phyloP scores from a whole-genome alignment of 78 protist genomes.

The Dictyostelium brefeldianum region DNA sequence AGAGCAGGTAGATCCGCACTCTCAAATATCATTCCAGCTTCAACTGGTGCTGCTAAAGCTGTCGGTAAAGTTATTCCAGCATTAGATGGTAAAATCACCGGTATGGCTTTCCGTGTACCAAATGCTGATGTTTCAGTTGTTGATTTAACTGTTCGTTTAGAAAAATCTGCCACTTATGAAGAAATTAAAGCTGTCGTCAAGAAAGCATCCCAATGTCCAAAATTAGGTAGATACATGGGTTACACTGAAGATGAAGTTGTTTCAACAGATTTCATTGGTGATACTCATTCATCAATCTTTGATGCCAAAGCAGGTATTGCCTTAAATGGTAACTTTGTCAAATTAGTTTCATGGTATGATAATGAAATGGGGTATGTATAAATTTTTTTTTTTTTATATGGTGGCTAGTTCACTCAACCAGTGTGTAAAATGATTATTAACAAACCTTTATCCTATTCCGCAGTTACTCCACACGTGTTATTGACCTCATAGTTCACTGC shows the following conservation, averaged over 20 bases:
- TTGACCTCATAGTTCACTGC: constrained; percentile 91
- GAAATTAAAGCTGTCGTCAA: constrained; percentile 92
- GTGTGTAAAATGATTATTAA: no score
- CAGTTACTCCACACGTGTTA: constrained; percentile 97
- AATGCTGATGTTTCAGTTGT: constrained; percentile 99
- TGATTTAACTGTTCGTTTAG: constrained; percentile 96
- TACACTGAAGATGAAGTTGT: constrained; percentile 99
- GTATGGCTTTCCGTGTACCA: constrained; percentile 99
- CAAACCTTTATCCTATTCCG: no score
- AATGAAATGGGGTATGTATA: constrained; percentile 96
- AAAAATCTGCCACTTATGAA: constrained; percentile 94
- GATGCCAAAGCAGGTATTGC: constrained; percentile 98
- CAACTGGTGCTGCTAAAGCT: constrained; percentile 99
- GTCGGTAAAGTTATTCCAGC: constrained; percentile 97
- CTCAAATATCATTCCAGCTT: constrained; percentile 99
- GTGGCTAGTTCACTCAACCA: no score
- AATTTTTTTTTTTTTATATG: no score
- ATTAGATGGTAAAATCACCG: constrained; percentile 98
- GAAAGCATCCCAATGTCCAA: constrained; percentile 88
- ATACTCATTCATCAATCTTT: constrained; percentile 95
- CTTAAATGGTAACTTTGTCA: constrained; percentile 97
- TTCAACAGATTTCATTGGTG: constrained; percentile 96
- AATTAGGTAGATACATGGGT: constrained; percentile 94
- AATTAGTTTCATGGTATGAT: constrained; percentile 99
- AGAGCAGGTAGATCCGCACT: constrained; percentile 98